A percentile compares a stretch with the other conserved stretches of the same genome.
Conservation (phyloP, 2,329 filamentous ascomycete species). For the Neofusicoccum parvum region DNA sequence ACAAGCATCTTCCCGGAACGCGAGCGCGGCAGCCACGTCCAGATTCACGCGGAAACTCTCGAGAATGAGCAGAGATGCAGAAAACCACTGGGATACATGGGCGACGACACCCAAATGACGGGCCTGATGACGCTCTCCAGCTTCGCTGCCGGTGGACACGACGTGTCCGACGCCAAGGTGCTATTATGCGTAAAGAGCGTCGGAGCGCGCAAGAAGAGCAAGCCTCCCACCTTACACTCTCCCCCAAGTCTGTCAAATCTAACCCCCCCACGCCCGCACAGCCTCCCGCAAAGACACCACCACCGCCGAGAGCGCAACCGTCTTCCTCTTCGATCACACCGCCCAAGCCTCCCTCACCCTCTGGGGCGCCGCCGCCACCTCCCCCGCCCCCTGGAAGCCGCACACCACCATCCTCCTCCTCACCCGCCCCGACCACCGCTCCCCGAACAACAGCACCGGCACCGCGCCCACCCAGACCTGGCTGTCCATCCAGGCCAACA, state of each 20-base stretch:
- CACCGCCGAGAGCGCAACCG: slow-evolving; percentile 50
- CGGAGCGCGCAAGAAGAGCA: slow-evolving; percentile 54
- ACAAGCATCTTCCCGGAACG: slow-evolving; percentile 62
- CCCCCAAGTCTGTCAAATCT: not conserved
- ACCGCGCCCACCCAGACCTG: slow-evolving; percentile 20
- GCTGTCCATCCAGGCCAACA: slow-evolving; percentile 44
- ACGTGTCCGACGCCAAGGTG: slow-evolving; percentile 54
- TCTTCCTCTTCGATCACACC: slow-evolving; percentile 59
- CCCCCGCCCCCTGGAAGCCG: slow-evolving; percentile 49
- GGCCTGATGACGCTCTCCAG: slow-evolving; percentile 60
- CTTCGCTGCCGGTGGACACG: slow-evolving; percentile 58
- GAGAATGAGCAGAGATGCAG: slow-evolving; percentile 49
- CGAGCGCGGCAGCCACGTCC: slow-evolving; percentile 56
- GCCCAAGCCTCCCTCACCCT: slow-evolving; percentile 56
- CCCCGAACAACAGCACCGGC: not conserved
- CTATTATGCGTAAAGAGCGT: slow-evolving; percentile 62
- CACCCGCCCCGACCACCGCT: slow-evolving; percentile 43
- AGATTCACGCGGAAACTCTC: slow-evolving; percentile 50
- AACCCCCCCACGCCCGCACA: slow-evolving; percentile 11
- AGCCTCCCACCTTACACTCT: not conserved
- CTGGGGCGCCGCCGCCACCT: slow-evolving; percentile 55
- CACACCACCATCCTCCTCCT: slow-evolving; percentile 56
- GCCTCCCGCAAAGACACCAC: slow-evolving; percentile 52
- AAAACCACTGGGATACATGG: slow-evolving; percentile 22
- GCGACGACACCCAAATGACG: slow-evolving; percentile 35